Conservation (phyloP, 1,284 basidiomycete genomes). For the Microbotryomycetes sp. region DNA sequence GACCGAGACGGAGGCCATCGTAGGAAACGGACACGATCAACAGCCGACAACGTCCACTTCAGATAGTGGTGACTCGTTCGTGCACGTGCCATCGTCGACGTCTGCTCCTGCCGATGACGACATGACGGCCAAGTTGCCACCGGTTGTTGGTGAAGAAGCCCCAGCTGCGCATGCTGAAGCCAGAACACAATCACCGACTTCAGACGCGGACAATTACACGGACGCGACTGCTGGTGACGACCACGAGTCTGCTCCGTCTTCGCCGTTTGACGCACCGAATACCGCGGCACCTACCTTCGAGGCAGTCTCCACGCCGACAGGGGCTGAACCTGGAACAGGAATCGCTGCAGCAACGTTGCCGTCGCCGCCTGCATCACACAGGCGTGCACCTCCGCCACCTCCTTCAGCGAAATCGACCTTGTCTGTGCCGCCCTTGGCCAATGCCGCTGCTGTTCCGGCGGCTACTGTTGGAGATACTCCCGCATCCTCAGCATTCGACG, state of each 20-base stretch:
- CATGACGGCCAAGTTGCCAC: background rate
- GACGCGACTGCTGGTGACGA: background rate
- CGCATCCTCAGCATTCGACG: conserved; percentile 15
- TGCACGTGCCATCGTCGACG: conserved; percentile 3
- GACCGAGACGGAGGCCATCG: background rate
- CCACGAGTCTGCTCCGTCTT: background rate
- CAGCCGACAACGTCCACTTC: conserved; percentile 7
- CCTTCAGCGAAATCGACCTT: background rate
- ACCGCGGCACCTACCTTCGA: background rate
- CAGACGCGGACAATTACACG: background rate
- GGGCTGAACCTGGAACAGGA: background rate
- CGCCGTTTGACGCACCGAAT: background rate
- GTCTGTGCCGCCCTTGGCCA: background rate
- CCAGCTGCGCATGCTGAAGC: background rate
- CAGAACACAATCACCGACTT: background rate
- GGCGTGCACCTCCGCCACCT: conserved; percentile 13
- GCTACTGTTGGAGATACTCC: background rate
- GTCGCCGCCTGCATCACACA: background rate
- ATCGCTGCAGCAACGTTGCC: background rate
- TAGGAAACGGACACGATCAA: conserved; percentile 16
- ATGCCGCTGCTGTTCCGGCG: background rate
- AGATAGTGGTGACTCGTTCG: conserved; percentile 16
- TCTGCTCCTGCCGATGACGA: background rate
- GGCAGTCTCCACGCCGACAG: background rate
- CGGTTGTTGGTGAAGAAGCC: background rate